phyloP scores from a whole-genome alignment of 768 basidiomycete genomes.

The Pleurotus platypus region DNA sequence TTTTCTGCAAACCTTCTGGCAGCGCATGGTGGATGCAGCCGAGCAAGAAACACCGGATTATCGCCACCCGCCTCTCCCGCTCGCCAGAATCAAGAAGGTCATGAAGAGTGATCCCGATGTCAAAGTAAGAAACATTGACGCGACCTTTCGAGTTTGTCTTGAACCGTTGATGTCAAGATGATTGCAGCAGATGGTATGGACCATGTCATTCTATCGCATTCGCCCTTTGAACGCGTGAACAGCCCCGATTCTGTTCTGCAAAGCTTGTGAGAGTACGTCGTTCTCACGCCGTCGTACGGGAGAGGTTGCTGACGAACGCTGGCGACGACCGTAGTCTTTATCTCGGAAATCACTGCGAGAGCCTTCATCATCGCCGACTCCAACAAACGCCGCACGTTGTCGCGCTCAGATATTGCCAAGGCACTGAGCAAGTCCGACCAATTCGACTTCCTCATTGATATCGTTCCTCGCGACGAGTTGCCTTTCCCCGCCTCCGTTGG shows the following conservation, averaged over 20 bases:
- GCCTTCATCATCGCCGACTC: conserved; percentile 95
- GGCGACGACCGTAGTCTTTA: conserved; percentile 66
- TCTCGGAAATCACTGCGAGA: conserved; percentile 92
- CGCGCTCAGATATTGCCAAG: conserved; percentile 89
- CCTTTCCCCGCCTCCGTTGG: conserved; percentile 23
- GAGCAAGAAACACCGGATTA: conserved; percentile 89
- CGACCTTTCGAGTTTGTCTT: conserved; percentile 9
- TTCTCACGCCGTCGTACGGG: neutral
- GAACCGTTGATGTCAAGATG: conserved; percentile 56
- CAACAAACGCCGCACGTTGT: conserved; percentile 93
- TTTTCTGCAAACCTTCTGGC: conserved; percentile 88
- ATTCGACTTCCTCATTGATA: conserved; percentile 97
- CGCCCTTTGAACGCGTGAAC: conserved; percentile 14
- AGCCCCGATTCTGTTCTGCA: conserved; percentile 96
- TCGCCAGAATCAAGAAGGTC: conserved; percentile 97
- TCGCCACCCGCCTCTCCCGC: conserved; percentile 81
- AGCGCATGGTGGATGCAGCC: conserved; percentile 79
- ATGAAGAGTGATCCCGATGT: conserved; percentile 99
- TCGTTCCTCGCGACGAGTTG: conserved; percentile 83
- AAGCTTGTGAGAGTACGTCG: conserved; percentile 93
- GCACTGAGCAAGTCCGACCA: conserved; percentile 92
- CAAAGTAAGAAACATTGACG: conserved; percentile 56
- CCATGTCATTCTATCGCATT: conserved; percentile 5
- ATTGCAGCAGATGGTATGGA: conserved; percentile 89
- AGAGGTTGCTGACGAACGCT: neutral